These are phyloP conservation scores for Trichophyton rubrum DNA, from an alignment of 2,329 filamentous ascomycete species.

Conservation along the genomic window DNA sequence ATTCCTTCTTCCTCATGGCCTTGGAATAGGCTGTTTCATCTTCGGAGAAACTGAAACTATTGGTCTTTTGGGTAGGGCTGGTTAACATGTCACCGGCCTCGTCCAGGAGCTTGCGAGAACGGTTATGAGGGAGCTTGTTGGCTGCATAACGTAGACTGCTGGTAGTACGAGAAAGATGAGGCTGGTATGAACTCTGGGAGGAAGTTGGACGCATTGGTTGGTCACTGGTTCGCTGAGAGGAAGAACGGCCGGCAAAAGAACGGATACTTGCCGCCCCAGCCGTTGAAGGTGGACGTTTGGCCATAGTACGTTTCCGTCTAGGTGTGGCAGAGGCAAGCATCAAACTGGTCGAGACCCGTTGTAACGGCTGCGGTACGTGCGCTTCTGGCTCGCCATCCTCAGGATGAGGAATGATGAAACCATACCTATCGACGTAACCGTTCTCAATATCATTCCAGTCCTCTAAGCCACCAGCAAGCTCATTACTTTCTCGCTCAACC, in stretches of 20 bases:
- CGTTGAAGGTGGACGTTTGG: conserved; percentile 37
- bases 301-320: conserved; percentile 39
- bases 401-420: conserved; percentile 44
- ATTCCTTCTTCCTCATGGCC: conserved; percentile 45
- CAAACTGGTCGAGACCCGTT: conserved; percentile 49
- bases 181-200: conserved; percentile 35
- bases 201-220: conserved; percentile 34
- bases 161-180: conserved; percentile 29
- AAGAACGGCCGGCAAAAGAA: conserved; percentile 32
- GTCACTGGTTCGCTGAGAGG: conserved; percentile 30
- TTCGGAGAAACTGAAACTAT: conserved; percentile 31
- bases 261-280: conserved; percentile 33
- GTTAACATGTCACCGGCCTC: conserved; percentile 55
- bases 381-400: conserved; percentile 19
- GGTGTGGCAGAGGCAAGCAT: conserved; percentile 45
- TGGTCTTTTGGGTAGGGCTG: conserved; percentile 40
- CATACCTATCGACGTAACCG: conserved; percentile 51
- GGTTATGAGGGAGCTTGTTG: conserved; percentile 42
- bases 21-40: conserved; percentile 38
- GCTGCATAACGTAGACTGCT: conserved; percentile 40
- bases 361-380: conserved; percentile 34
- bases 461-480: conserved; percentile 51
- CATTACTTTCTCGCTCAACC: conserved; percentile 39
- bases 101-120: conserved; percentile 29
- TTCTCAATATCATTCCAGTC: conserved; percentile 51